These are phyloP conservation scores for Sophora flavescens DNA, from an alignment of 306 rosid genomes.

Conservation along the genomic window DNA sequence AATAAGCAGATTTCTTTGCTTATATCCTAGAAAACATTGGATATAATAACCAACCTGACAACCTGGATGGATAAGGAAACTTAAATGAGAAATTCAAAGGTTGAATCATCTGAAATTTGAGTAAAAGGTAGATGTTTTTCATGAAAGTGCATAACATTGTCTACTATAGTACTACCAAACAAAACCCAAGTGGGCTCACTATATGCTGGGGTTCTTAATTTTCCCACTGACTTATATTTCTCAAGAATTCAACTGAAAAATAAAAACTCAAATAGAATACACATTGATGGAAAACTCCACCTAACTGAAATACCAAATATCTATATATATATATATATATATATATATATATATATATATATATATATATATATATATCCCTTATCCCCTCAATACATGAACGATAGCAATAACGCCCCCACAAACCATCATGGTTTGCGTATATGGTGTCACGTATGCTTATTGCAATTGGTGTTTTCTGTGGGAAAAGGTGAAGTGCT, in stretches of 20 bases:
- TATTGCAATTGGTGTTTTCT: too few species aligned
- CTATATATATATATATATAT: background rate
- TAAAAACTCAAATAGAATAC: background rate
- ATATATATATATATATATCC: background rate
- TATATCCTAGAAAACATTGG: conserved; percentile 6
- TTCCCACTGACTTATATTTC: conserved; percentile 26
- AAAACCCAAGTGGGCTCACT: conserved; percentile 42
- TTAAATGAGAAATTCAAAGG: conserved; percentile 35
- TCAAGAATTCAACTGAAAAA: conserved; percentile 20
- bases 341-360: background rate
- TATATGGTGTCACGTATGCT: conserved; percentile 43
- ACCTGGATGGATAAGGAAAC: conserved; percentile 27
- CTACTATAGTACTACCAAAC: conserved; percentile 37
- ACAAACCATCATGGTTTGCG: conserved; percentile 38
- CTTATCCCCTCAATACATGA: conserved; percentile 24
- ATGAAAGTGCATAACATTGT: conserved; percentile 38
- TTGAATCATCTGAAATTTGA: conserved; percentile 26
- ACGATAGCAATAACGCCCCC: conserved; percentile 33
- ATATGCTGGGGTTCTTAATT: conserved; percentile 20
- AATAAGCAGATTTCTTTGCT: background rate
- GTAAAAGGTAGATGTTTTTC: conserved; percentile 34
- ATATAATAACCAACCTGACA: conserved; percentile 5
- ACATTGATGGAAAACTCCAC: conserved; percentile 46
- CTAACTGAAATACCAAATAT: conserved; percentile 38
- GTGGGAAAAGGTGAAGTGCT: conserved; percentile 3